Base-by-base conservation (phyloP, 1,284 basidiomycete species). In the Trichosporon inkin region DNA sequence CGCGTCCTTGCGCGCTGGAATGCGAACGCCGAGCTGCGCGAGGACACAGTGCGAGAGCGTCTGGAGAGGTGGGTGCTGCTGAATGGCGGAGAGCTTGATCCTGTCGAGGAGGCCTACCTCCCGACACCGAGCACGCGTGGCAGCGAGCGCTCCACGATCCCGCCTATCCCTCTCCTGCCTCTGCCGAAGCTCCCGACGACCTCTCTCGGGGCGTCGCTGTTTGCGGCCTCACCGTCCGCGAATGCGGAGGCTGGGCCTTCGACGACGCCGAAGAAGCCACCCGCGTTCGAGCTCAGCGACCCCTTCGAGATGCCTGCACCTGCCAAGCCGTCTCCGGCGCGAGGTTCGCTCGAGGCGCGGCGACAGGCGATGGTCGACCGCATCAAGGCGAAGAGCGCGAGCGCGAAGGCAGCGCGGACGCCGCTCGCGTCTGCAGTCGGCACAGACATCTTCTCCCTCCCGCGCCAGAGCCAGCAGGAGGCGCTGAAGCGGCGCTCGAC, bases 1-100 rank as follows among this genome's bases (percentile, higher is more conserved):
- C 75, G 73, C 0, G 74, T 76, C 1, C 61, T 80, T 5, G 73
- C 71, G 2, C 66, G 76, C n/a, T 79, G 78, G 78, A 78, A 68
- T 61, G 69, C 71, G 0, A 67, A 65, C 24, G 72, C 71, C 2
- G 73, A 78, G 37, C 57, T 60, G 32, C 64, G 78, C 24, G 70
- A 74, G 47, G 72, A 69, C 10, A 58, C 65, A 2, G 63, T 80
- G n/a, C 61, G 70, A 24, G 52, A 62, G 11, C 67, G 68, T 16
- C 62, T 80, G 44, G 73, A 77, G 44, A 70, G 66, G 38, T 80
- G 78, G 76, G 71, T 76, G 2, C 65, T 73, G 60, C 57, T 78
- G 35, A 65, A 76, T 58, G 73, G 73, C 2, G 72, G 72, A 3
- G 67, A 70, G 44, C 28, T 49, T 14, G 40, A 44, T 10, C 6